Base-by-base conservation (phyloP, 768 basidiomycete species). In the Termitomyces titanicus region DNA sequence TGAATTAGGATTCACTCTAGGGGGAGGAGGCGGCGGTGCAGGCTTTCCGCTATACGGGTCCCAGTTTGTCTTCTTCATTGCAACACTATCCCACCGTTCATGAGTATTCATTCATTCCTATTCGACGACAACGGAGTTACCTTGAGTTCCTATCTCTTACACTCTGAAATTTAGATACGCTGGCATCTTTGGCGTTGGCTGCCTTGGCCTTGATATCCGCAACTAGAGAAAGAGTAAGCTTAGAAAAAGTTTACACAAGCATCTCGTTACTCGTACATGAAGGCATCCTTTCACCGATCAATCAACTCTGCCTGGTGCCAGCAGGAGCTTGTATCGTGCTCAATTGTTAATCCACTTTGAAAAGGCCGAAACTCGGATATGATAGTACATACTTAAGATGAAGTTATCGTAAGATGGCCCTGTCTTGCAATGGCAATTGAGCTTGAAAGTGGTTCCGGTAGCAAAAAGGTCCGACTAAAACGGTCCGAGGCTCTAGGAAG, bases 121-220 rank as follows among this genome's bases (percentile, higher is more conserved):
- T 34, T 20, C 11, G 24, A 38, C 35, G 20, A 35, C 25, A 44
- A 39, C n/a, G 6, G 31, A 34, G 27, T 29, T 40, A 76, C 79
- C 80, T 82, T 8, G 79, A 72, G 61, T 77, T 77, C 22, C 77
- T 74, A 69, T 88, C 86, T 60, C 76, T 77, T 20, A 83, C 80
- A 67, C 75, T 75, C 57, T 79, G 73, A 50, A 83, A 50, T 63
- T 78, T 83, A 55, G 74, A 72, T 15, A 82, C 75, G 17, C 79
- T 70, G 1, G 76, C 74, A 64, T 82, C 81, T 54, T 85, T 85
- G n/a, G 76, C 84, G 54, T 81, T 83, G 20, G 69, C 66, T 10
- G 88, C 88, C 61, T 81, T 83, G 38, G 79, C 79, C 66, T 86
- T 86, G 48, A 89, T 67, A 43, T 88, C 86, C 52, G 84, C 81